Percentiles rank a stretch among this genome's conserved stretches.
These are phyloP conservation scores for Cladosporium sp. DNA, from an alignment of 2,329 filamentous ascomycete genomes.

Conservation along the genomic window DNA sequence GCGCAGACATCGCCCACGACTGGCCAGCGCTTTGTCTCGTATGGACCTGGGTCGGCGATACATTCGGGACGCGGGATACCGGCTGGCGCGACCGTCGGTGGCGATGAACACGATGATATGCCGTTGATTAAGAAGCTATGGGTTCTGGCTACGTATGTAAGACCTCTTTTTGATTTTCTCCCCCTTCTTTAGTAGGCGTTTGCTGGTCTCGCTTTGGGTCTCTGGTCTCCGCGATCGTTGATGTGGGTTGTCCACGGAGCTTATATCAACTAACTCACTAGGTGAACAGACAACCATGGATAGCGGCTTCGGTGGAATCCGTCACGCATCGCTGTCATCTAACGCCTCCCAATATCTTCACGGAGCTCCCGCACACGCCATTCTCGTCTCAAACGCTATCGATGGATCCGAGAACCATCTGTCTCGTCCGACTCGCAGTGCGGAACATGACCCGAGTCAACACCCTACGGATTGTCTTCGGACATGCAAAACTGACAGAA, in stretches of 20 bases:
- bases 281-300: conserved; percentile 32
- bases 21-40: conserved; percentile 2
- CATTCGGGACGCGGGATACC: neutral
- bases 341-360: conserved; percentile 42
- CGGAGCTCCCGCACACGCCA: conserved; percentile 37
- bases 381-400: conserved; percentile 40
- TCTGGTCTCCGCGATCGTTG: no score
- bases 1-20: conserved; percentile 13
- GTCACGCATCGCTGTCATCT: conserved; percentile 46
- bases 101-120: conserved; percentile 38
- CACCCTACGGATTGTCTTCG: conserved; percentile 42
- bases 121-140: conserved; percentile 41
- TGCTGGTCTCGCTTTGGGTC: no score
- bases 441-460: conserved; percentile 40
- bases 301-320: conserved; percentile 41
- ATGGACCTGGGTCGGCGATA: conserved; percentile 15
- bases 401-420: conserved; percentile 36
- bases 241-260: no score
- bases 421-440: conserved; percentile 36
- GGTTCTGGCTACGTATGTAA: conserved; percentile 34
- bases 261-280: neutral
- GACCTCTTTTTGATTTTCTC: no score
- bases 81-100: conserved; percentile 11
- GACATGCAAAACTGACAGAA: conserved; percentile 39
- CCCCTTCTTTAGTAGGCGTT: no score